Evolutionary conservation across 768 basidiomycete species (phyloP), one percentile per base, ranked within the genome.

Genomic region (Mycena rebaudengoi): DNA sequence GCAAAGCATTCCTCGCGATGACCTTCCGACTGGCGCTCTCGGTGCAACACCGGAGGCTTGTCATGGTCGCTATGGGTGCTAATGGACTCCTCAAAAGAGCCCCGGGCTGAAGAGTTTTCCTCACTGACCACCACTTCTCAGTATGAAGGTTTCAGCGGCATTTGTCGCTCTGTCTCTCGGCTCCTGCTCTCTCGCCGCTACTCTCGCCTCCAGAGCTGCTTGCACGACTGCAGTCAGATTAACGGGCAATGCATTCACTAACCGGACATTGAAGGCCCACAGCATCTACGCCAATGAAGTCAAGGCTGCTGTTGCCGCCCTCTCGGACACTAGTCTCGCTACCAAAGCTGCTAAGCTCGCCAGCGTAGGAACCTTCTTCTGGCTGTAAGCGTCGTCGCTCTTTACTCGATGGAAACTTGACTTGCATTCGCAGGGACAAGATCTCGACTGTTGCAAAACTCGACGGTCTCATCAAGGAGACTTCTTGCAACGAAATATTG

Each of bases 361-460:
- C 21, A 73, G 77, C 29, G 77, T 82, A 68, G 78, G 80, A 23
- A 78, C 75, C 25, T 82, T 81, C 71, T 77, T 74, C 56, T 80
- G 79, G 80, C 70, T 79, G 50, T 51, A 37, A 37, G 50, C 23
- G 8, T 37, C 33, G 20, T 23, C 33, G 33, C 14, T 49, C 33
- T 49, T 13, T 44, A 21, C 23, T 20, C 29, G 48, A 49, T 30
- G 29, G 29, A 32, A 49, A 21, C 6, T 30, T 49, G 29, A n/a
- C n/a, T n/a, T n/a, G n/a, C n/a, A n/a, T 49, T 51, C 50, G 37
- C 23, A 51, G 50, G 32, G 50, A 51, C 50, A 51, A 51, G 50
- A 51, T 51, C 33, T 51, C 50, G 26, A 51, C 50, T n/a, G 26
- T 51, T 51, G 33, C 50, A 51, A 51, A 33, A 51, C 50, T 51